Conservation (phyloP, 2,329 filamentous ascomycete species). For the Trichoderma koningii region DNA sequence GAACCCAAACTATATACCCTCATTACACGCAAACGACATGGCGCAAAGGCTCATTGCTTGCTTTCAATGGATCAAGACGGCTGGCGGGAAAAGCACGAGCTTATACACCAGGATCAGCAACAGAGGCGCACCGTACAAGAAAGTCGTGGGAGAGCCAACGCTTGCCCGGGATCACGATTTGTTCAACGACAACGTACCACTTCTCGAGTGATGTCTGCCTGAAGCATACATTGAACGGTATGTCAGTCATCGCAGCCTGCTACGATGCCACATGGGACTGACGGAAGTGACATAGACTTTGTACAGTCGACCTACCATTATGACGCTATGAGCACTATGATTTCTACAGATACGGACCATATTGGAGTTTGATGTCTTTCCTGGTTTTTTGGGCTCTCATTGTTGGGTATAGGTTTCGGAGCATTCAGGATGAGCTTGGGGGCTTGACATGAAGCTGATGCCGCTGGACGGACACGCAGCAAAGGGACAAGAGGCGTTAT, state of each 20-base stretch:
- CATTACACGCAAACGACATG: conserved; percentile 13
- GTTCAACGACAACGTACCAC: conserved; percentile 21
- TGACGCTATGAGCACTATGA: not conserved
- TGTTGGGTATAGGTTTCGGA: not conserved
- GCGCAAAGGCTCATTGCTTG: conserved; percentile 21
- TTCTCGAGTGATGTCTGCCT: conserved; percentile 16
- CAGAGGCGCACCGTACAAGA: conserved; percentile 17
- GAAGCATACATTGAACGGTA: conserved; percentile 2
- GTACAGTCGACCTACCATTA: not conserved
- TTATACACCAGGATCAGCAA: conserved; percentile 22
- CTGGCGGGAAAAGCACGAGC: conserved; percentile 5
- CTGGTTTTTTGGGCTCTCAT: not conserved
- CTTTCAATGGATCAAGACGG: conserved; percentile 27
- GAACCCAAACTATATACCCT: not conserved
- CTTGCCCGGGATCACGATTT: not conserved
- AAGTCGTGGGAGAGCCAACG: not conserved
- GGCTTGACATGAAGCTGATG: not conserved
- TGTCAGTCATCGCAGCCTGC: not conserved
- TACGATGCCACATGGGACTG: not conserved
- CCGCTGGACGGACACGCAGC: conserved; percentile 21
- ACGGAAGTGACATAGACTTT: not conserved
- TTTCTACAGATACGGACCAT: not conserved
- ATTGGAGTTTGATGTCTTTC: not conserved
- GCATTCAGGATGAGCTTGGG: not conserved
- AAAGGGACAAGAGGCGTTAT: not conserved